A percentile compares a stretch with the other conserved stretches of the same genome.
Conservation (phyloP, 2,329 filamentous ascomycete species). For the Ophiostoma ulmi region DNA sequence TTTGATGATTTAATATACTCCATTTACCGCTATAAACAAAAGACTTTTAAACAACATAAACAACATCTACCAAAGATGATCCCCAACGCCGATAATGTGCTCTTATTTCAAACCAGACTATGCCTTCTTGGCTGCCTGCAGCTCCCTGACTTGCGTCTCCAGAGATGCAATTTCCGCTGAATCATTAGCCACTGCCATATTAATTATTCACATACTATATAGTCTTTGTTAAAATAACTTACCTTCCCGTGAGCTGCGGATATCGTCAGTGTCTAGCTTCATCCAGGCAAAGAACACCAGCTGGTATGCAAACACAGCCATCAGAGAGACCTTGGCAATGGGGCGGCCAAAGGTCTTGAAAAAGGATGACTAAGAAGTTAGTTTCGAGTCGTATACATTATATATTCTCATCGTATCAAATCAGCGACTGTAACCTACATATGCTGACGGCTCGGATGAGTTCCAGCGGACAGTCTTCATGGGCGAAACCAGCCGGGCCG, state of each 20-base stretch:
- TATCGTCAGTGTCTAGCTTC: slow-evolving; percentile 68
- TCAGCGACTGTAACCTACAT: slow-evolving; percentile 16
- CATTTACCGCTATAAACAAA: background rate
- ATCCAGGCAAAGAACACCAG: slow-evolving; percentile 69
- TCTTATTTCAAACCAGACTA: background rate
- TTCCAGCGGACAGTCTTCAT: slow-evolving; percentile 20
- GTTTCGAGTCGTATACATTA: too few relatives aligned
- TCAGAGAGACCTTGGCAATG: slow-evolving; percentile 66
- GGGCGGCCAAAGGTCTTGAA: slow-evolving; percentile 71
- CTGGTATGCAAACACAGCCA: slow-evolving; percentile 75
- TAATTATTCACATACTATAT: background rate
- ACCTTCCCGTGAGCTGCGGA: slow-evolving; percentile 56
- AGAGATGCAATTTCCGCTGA: slow-evolving; percentile 34
- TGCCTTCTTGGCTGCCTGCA: slow-evolving; percentile 30
- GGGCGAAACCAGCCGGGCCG: slow-evolving; percentile 1
- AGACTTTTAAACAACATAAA: background rate
- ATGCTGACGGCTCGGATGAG: slow-evolving; percentile 23
- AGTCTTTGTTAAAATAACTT: slow-evolving; percentile 25
- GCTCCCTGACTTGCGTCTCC: slow-evolving; percentile 37
- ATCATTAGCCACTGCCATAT: background rate
- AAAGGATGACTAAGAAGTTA: slow-evolving; percentile 41
- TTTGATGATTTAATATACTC: background rate
- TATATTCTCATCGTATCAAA: background rate
- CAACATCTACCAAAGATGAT: background rate
- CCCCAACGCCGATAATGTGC: background rate